phyloP scores from a whole-genome alignment of 2,329 filamentous ascomycete genomes.

The Alternaria sp. region DNA sequence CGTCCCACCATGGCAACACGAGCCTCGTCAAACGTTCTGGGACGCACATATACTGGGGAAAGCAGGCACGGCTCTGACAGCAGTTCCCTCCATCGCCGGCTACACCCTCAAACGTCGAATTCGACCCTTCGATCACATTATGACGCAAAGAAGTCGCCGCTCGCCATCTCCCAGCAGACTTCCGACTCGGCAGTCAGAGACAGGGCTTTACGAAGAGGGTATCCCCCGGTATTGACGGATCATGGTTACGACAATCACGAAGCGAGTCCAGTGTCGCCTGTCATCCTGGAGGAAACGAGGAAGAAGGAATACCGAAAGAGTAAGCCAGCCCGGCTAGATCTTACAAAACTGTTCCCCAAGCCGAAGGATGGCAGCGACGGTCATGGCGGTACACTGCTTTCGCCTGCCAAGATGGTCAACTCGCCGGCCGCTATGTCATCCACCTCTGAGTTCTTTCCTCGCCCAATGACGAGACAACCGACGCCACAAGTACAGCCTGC shows the following conservation, averaged over 20 bases:
- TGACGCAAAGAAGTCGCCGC: slow-evolving; percentile 50
- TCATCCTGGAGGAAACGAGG: slow-evolving; percentile 22
- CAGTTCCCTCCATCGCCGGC: slow-evolving; percentile 36
- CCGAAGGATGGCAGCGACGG: slow-evolving; percentile 34
- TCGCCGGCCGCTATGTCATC: slow-evolving; percentile 51
- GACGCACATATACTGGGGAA: slow-evolving; percentile 27
- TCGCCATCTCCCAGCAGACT: slow-evolving; percentile 54
- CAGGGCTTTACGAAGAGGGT: slow-evolving; percentile 51
- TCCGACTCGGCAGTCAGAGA: slow-evolving; percentile 54
- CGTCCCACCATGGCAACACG: slow-evolving; percentile 37
- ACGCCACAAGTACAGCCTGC: slow-evolving; percentile 29
- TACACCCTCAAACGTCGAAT: slow-evolving; percentile 45
- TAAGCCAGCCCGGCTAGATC: slow-evolving; percentile 49
- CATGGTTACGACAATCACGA: slow-evolving; percentile 15
- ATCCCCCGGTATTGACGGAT: slow-evolving; percentile 33
- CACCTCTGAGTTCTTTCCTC: slow-evolving; percentile 46
- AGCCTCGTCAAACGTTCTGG: slow-evolving; percentile 45
- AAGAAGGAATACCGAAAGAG: slow-evolving; percentile 38
- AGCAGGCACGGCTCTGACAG: slow-evolving; percentile 35
- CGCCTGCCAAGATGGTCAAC: slow-evolving; percentile 49
- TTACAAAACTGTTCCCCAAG: slow-evolving; percentile 52
- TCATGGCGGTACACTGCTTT: slow-evolving; percentile 38
- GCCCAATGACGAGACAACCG: slow-evolving; percentile 40
- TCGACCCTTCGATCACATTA: slow-evolving; percentile 53
- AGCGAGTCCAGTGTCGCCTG: slow-evolving; percentile 30